Evolutionary conservation across 257 asterid genomes (phyloP).

Genomic region (Scutellaria minor): DNA sequence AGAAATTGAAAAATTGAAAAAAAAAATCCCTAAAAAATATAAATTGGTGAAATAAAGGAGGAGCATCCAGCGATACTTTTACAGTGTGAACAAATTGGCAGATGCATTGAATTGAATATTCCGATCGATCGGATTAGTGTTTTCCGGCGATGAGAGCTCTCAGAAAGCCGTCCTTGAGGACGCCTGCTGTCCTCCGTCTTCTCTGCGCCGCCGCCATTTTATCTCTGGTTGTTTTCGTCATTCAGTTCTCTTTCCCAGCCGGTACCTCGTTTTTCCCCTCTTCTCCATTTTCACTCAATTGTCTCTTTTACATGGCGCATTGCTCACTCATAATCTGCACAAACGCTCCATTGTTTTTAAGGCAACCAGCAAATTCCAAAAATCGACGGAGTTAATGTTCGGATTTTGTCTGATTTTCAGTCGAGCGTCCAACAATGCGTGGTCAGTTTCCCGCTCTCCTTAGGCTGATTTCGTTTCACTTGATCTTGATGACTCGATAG

Average conservation of each 20-base stretch:
- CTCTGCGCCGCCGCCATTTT: constrained; percentile 73
- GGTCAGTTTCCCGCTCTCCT: constrained; percentile 51
- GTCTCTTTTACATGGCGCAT: not conserved
- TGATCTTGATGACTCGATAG: constrained; percentile 10
- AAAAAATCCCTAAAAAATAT: no score
- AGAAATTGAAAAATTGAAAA: no score
- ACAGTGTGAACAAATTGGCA: constrained; percentile 3
- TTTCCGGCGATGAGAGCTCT: constrained; percentile 44
- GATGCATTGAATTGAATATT: constrained; percentile 26
- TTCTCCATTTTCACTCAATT: not conserved
- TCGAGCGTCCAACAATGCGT: constrained; percentile 85
- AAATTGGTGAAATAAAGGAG: no score
- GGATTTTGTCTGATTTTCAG: constrained; percentile 73
- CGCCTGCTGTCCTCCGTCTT: constrained; percentile 60
- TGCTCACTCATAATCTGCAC: not conserved
- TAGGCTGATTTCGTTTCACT: constrained; percentile 12
- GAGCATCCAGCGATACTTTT: no score
- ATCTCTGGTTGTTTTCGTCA: constrained; percentile 66
- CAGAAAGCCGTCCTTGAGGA: constrained; percentile 41
- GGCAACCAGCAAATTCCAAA: constrained; percentile 45
- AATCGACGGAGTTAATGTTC: constrained; percentile 42
- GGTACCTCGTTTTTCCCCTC: constrained; percentile 37
- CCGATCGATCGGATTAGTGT: constrained; percentile 30
- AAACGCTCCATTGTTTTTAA: constrained; percentile 29
- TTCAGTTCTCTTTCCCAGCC: constrained; percentile 61